These are phyloP conservation scores for Cucurbita maxima DNA, from an alignment of 306 rosid genomes.

Conservation along the genomic window DNA sequence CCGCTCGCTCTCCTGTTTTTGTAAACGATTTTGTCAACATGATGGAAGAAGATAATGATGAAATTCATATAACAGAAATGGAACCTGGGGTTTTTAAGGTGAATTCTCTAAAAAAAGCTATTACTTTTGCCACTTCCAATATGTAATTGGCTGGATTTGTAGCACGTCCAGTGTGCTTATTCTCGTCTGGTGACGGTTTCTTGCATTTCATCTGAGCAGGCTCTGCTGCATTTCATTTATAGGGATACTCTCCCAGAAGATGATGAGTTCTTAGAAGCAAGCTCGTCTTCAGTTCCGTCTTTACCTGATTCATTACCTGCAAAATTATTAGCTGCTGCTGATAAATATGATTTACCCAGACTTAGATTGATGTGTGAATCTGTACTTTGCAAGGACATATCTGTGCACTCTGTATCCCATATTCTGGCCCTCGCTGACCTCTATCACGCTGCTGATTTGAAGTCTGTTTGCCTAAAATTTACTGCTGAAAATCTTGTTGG, in stretches of 20 bases:
- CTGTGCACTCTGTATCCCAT: conserved; percentile 78
- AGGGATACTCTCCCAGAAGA: conserved; percentile 69
- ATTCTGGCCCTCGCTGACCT: conserved; percentile 85
- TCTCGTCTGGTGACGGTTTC: conserved; percentile 9
- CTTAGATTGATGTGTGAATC: conserved; percentile 89
- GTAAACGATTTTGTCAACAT: conserved; percentile 44
- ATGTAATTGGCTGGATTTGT: neutral
- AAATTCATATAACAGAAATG: conserved; percentile 47
- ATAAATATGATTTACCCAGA: conserved; percentile 70
- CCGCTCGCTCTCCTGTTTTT: conserved; percentile 76
- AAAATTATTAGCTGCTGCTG: conserved; percentile 84
- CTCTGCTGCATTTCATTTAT: conserved; percentile 80
- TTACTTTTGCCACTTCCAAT: neutral
- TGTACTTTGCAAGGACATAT: conserved; percentile 81
- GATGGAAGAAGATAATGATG: conserved; percentile 44
- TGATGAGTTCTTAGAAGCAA: conserved; percentile 46
- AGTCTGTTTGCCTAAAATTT: conserved; percentile 80
- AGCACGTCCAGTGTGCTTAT: neutral
- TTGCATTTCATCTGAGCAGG: conserved; percentile 42
- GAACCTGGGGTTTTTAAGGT: conserved; percentile 97
- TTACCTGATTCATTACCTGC: conserved; percentile 63
- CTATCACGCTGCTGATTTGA: conserved; percentile 64
- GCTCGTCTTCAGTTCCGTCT: conserved; percentile 45
- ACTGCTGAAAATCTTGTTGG: conserved; percentile 90
- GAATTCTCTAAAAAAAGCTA: neutral